Base-by-base conservation (phyloP, 345 rosid genomes). In the Carallia brachiata region DNA sequence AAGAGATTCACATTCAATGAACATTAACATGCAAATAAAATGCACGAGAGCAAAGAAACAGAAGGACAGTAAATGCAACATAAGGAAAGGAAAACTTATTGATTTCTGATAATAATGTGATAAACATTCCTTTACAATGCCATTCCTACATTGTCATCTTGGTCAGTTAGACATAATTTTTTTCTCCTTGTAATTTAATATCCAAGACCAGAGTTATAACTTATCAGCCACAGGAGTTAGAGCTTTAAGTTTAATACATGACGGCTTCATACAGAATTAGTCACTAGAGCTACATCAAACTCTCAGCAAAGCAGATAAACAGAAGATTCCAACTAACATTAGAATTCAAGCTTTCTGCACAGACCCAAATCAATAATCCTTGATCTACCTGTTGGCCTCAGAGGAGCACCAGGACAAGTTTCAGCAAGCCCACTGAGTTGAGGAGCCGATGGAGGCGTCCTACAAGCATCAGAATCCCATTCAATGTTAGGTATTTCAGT, bases 391-490 rank as follows among this genome's bases (percentile, higher is more conserved):
- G 79, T 63, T 36, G 72, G 71, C 77, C 84, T 85, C 77, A 81
- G 39, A 13, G 92, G 92, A 74, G 92, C 87, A 8, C 75, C 85
- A 0, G 92, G 90, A 62, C 92, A 88, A 65, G 86, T 85, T 54
- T 81, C 85, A 28, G 83, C 81, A 52, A 74, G 36, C 44, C 87
- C 87, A 68, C 48, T 78, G 10, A 74, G 60, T 18, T 64, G 72
- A 62, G 81, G 81, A n/a, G 63, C 73, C 32, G 65, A 75, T 17
- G 76, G 72, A 40, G 92, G 89, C 4, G 92, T 84, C 76, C 48
- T 73, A 52, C 85, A 84, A 67, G 31, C 72, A 55, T 78, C 63
- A 27, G 62, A 68, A 75, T 73, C 82, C 75, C 73, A 37, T 57
- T 79, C 72, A 18, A 64, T 8, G 5, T 63, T 63, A 27, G 78